Evolutionary conservation across 768 basidiomycete species (phyloP).

Genomic region (Suillus tomentosus): DNA sequence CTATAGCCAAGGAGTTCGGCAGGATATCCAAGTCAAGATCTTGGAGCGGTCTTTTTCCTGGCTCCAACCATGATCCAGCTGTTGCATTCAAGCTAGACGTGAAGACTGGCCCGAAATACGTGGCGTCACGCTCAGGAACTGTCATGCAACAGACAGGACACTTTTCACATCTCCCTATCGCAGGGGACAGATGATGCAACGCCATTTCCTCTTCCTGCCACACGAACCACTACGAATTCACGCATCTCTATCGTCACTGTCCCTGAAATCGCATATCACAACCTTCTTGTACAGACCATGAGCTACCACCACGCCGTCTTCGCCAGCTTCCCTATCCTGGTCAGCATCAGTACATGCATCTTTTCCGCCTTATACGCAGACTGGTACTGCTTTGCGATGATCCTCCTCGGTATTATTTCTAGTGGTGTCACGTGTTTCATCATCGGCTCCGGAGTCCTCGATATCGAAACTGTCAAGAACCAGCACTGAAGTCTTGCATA

Average conservation of each 20-base stretch:
- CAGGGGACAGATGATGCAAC: conserved; percentile 3
- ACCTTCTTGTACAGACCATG: not conserved
- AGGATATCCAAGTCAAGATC: conserved; percentile 26
- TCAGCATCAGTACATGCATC: conserved; percentile 24
- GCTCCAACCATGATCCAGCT: conserved; percentile 21
- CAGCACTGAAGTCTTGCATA: conserved; percentile 11
- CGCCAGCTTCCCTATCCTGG: conserved; percentile 25
- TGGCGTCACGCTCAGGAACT: conserved; percentile 27
- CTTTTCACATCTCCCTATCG: conserved; percentile 22
- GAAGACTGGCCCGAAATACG: conserved; percentile 26
- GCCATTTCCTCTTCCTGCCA: not conserved
- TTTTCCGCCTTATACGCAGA: conserved; percentile 28
- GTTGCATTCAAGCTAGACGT: conserved; percentile 30
- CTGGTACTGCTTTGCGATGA: conserved; percentile 35
- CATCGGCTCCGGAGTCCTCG: conserved; percentile 27
- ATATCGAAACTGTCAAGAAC: conserved; percentile 18
- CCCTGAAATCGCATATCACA: not conserved
- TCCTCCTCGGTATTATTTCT: conserved; percentile 31
- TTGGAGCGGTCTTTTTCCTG: conserved; percentile 30
- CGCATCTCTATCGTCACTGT: not conserved
- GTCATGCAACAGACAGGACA: conserved; percentile 22
- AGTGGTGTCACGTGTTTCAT: conserved; percentile 30
- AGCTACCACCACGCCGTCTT: conserved; percentile 6
- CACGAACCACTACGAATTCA: conserved; percentile 9
- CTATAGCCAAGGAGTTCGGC: conserved; percentile 32